Evolutionary conservation across 768 basidiomycete genomes (phyloP).

Genomic region (Harrya chromipes): DNA sequence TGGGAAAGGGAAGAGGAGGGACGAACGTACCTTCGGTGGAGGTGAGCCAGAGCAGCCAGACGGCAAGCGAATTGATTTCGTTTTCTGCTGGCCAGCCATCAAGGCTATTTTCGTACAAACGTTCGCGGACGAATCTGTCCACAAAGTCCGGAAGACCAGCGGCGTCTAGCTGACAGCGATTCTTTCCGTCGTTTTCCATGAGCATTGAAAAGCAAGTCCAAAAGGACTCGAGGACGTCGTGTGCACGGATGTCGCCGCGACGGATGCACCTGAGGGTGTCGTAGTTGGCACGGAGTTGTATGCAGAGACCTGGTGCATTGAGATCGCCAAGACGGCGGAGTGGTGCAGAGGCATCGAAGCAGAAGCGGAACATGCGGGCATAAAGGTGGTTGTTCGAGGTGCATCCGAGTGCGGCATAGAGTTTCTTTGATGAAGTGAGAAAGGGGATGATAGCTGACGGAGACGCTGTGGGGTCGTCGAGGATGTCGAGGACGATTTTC

Average conservation of each 20-base stretch:
- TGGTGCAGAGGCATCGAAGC: slow-evolving; percentile 56
- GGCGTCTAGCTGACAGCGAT: slow-evolving; percentile 51
- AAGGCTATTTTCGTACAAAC: slow-evolving; percentile 41
- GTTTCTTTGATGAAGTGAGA: slow-evolving; percentile 39
- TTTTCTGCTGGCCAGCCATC: slow-evolving; percentile 60
- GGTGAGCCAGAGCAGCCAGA: slow-evolving; percentile 67
- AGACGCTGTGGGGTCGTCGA: neutral
- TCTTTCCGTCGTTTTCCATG: slow-evolving; percentile 67
- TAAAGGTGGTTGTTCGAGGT: slow-evolving; percentile 38
- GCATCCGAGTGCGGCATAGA: slow-evolving; percentile 37
- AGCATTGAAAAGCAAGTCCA: slow-evolving; percentile 53
- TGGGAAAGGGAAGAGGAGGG: neutral
- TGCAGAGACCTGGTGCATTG: slow-evolving; percentile 36
- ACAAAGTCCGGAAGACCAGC: slow-evolving; percentile 49
- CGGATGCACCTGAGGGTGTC: slow-evolving; percentile 31
- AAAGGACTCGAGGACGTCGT: slow-evolving; percentile 33
- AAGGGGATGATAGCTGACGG: slow-evolving; percentile 49
- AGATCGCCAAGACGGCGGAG: slow-evolving; percentile 46
- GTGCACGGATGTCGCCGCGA: slow-evolving; percentile 33
- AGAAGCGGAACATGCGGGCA: slow-evolving; percentile 49
- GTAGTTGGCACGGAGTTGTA: slow-evolving; percentile 41
- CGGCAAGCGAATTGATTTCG: slow-evolving; percentile 44
- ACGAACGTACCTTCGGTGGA: slow-evolving; percentile 45
- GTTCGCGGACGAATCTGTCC: slow-evolving; percentile 41
- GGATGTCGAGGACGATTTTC: slow-evolving; percentile 48